Evolutionary conservation across 2,329 filamentous ascomycete species (phyloP), one percentile per base, ranked within the genome.

Genomic region (Elsinoe perseae): DNA sequence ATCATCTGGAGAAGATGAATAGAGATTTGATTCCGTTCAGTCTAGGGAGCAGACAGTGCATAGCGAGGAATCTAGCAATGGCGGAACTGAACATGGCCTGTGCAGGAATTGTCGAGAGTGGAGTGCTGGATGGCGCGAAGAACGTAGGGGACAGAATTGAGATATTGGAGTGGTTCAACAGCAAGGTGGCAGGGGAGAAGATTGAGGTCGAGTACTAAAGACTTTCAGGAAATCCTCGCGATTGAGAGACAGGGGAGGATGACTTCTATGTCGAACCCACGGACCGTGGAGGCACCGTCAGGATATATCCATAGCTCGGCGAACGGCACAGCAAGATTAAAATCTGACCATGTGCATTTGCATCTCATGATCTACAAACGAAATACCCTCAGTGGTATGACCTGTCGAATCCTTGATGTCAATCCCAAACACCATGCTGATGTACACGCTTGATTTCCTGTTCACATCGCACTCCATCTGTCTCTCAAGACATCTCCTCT

Each of bases 91-190:
- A 64, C 21, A 63, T 72, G 61, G 72, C 71, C 0, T 70, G 72
- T 1, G 69, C 73, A 58, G 72, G 67, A 25, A 52, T 80, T 10
- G 75, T 72, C 0, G 64, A 70, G 54, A 71, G 66, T 9, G 71
- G 72, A 59, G 70, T 77, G 1, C 64, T 81, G 16, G 64, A 68
- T 3, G 76, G 76, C 1, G 76, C 75, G 1, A 72, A 58, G 44
- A 62, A 67, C 2, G 66, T 73, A 1, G 63, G 72, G 18, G 67
- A 73, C 1, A 66, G 70, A 55, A 71, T 81, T 9, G 71, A 77
- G 64, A 76, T 80, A n/a, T 66, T 71, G 25, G 75, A 82, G 62
- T 81, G 78, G 78, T 81, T 81, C 60, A 81, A 80, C 61, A 74
- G 73, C 1, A 75, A 73, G 60, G 73, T 81, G 1, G 73, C 75